Base-by-base conservation (phyloP, 805 yeast genomes). In the Torulaspora quercuum region DNA sequence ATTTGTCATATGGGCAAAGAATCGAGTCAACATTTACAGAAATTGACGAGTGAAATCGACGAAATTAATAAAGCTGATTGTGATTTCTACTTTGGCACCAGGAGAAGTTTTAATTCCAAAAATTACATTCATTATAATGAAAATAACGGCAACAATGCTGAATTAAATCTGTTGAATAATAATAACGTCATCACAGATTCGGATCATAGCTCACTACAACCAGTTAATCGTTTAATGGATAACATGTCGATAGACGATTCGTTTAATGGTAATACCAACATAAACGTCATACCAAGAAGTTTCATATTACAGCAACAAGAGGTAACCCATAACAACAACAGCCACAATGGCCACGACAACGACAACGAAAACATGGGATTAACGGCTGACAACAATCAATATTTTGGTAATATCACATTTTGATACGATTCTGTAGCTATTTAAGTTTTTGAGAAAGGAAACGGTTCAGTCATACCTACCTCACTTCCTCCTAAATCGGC, bases 201-300 rank as follows among this genome's bases (percentile, higher is more conserved):
- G n/a, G 33, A 32, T 14, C 40, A 35, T 30, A 37, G 35, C 35
- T 45, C 42, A 6, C 19, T 42, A 16, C 45, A 37, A 11, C 45
- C 45, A 4, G 45, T 42, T 14, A 41, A 46, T 33, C 41, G 39
- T 37, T 25, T 49, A 22, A 29, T 47, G 39, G 48, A 46, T 37
- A 46, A 45, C 25, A 46, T 50, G 49, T 49, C 52, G 3, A 45
- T 49, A 18, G 54, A 45, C 33, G 52, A 50, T 33, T 41, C 50
- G 35, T 36, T 44, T 35, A 43, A 39, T 32, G 24, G 25, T 31
- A 33, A 33, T 39, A 24, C 41, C 39, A 26, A 37, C 33, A 18
- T 38, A 18, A 44, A 43, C 20, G 39, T 39, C 25, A 41, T 49
- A 38, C 54, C 54, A 32, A 44, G 54, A 46, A 48, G 49, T 35